Percentiles rank a stretch among this genome's conserved stretches.
Evolutionary conservation across 306 rosid species (phyloP).

Genomic region (Boehmeria nivea): DNA sequence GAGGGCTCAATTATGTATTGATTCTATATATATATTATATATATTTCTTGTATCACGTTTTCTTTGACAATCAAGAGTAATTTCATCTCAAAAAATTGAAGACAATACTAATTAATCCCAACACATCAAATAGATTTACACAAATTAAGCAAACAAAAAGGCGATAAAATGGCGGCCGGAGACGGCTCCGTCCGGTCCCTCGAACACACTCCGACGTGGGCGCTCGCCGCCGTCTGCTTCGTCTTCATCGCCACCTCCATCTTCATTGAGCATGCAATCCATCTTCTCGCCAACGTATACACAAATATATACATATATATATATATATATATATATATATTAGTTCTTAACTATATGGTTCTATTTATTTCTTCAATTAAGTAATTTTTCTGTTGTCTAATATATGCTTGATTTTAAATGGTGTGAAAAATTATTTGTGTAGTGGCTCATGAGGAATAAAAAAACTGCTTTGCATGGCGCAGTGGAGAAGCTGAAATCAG

Average conservation of each 20-base stretch:
- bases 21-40: too few relatives aligned
- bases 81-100: too few relatives aligned
- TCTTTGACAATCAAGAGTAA: too few relatives aligned
- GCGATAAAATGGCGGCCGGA: slow-evolving; percentile 20
- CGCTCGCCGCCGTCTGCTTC: slow-evolving; percentile 30
- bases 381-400: not conserved
- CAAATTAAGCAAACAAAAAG: not conserved
- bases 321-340: too few relatives aligned
- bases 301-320: not conserved
- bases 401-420: not conserved
- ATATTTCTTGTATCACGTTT: too few relatives aligned
- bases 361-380: not conserved
- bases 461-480: slow-evolving; percentile 28
- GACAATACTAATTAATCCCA: too few relatives aligned
- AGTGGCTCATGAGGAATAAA: slow-evolving; percentile 25
- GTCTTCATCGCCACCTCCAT: slow-evolving; percentile 29
- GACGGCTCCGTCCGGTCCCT: slow-evolving; percentile 4
- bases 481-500: slow-evolving; percentile 34
- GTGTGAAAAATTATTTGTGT: not conserved
- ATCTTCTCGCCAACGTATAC: slow-evolving; percentile 21
- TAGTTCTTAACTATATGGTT: not conserved
- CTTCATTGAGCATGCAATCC: slow-evolving; percentile 19
- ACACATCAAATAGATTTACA: not conserved
- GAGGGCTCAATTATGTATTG: too few relatives aligned
- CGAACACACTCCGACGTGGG: slow-evolving; percentile 39